Percentiles rank a stretch among this genome's conserved stretches.
phyloP scores from a whole-genome alignment of 768 basidiomycete species.

The Lentinus brumalis region DNA sequence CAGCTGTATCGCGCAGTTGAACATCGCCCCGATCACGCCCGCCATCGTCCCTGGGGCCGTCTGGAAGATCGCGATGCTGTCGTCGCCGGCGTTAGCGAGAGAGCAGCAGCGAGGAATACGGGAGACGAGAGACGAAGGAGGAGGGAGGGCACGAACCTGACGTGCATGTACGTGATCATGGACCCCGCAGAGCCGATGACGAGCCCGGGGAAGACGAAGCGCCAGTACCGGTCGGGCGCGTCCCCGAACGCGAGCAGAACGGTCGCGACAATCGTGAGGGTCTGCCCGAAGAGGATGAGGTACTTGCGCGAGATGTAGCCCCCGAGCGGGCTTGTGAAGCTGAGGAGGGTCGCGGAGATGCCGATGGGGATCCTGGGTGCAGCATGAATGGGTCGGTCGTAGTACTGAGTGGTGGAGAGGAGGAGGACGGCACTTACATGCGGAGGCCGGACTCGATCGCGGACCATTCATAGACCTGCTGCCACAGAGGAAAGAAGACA shows the following conservation, averaged over 20 bases:
- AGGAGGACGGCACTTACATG: too few species aligned
- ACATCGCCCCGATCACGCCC: slow-evolving; percentile 55
- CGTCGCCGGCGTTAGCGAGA: background rate
- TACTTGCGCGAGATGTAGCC: slow-evolving; percentile 38
- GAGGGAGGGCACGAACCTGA: slow-evolving; percentile 39
- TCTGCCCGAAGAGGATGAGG: slow-evolving; percentile 44
- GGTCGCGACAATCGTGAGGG: slow-evolving; percentile 37
- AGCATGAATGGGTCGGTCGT: background rate
- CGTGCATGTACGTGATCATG: slow-evolving; percentile 44
- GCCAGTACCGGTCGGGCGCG: slow-evolving; percentile 43
- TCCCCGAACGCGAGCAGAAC: slow-evolving; percentile 42
- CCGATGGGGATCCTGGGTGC: slow-evolving; percentile 38
- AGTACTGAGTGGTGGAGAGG: too few species aligned
- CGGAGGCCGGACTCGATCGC: slow-evolving; percentile 34
- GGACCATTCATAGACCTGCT: slow-evolving; percentile 33
- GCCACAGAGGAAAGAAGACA: slow-evolving; percentile 32
- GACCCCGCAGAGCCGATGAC: slow-evolving; percentile 46
- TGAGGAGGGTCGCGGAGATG: slow-evolving; percentile 33
- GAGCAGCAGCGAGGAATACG: background rate
- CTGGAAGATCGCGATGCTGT: slow-evolving; percentile 50
- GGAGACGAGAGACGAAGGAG: background rate
- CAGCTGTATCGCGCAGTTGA: slow-evolving; percentile 49
- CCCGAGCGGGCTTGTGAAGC: slow-evolving; percentile 38
- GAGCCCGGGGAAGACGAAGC: slow-evolving; percentile 48
- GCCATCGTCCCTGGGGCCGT: slow-evolving; percentile 45